Evolutionary conservation across 164 flowering plant species (phyloP), one percentile per base, ranked within the genome.

Genomic region (Vitis riparia): DNA sequence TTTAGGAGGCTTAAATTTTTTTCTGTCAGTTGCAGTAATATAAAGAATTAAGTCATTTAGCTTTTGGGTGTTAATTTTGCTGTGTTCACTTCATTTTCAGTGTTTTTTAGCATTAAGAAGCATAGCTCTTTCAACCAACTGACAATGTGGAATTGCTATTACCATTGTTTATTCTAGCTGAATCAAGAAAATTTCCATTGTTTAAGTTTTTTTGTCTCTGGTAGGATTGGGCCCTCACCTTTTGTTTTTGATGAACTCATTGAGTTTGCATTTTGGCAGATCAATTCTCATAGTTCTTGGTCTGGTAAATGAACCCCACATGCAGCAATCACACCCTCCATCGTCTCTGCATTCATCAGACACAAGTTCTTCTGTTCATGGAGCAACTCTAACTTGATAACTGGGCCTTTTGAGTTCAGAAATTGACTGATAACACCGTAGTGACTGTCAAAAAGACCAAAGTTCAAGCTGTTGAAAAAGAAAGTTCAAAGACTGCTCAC

Each of bases 231-330:
- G 53, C 27, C 48, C 51, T 70, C 53, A 11, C 63, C 11, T 63
- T 17, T 0, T 66, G 55, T 50, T 62, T 23, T 48, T 23, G 52
- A n/a, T 65, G 19, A 48, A 15, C 56, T 48, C 12, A 17, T 12
- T 23, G 27, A 12, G 7, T 9, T n/a, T 69, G 15, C 52, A 10
- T 65, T 50, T 68, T 69, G 68, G 63, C 97, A 94, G 98, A 71
- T 71, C 97, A 62, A 77, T 80, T 15, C 82, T 89, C 44, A 81
- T 64, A 13, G 82, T 86, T 70, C 87, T 94, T 71, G 98, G 98
- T 75, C 87, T 94, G 64, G 78, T 79, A n/a, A 83, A 67, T 78
- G 97, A 89, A 69, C 47, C 81, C 6, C 85, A 81, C n/a, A 10
- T 69, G 71, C 85, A 80, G 29, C 85, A 80, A 51, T 63, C 83